A percentile compares a stretch with the other conserved stretches of the same genome.
These are phyloP conservation scores for Stachybotrys echinatus DNA, from an alignment of 2,329 filamentous ascomycete genomes.

Conservation along the genomic window DNA sequence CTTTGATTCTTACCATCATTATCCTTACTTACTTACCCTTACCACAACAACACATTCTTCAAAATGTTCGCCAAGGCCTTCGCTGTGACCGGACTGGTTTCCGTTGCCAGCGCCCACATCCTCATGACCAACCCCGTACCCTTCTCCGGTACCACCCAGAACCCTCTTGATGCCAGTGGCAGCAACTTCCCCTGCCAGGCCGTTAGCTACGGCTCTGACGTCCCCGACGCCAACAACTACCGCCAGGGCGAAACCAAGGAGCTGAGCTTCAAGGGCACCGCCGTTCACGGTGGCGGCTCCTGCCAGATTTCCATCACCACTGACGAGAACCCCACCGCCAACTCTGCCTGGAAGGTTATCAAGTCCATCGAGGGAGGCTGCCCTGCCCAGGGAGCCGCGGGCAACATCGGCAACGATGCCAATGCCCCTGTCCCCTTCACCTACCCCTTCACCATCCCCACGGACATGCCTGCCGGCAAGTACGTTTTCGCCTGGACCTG, in stretches of 20 bases:
- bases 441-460: slow-evolving; percentile 69
- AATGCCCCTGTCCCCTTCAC: slow-evolving; percentile 39
- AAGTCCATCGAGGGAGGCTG: slow-evolving; percentile 85
- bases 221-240: slow-evolving; percentile 51
- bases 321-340: slow-evolving; percentile 61
- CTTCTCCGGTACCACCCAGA: slow-evolving; percentile 49
- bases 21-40: no score
- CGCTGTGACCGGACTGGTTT: slow-evolving; percentile 50
- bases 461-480: slow-evolving; percentile 66
- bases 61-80: slow-evolving; percentile 48
- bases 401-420: slow-evolving; percentile 52
- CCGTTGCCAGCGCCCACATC: slow-evolving; percentile 69
- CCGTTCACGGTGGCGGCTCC: slow-evolving; percentile 84
- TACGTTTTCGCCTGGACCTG: slow-evolving; percentile 89
- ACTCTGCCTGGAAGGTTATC: slow-evolving; percentile 80
- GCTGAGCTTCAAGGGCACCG: slow-evolving; percentile 64
- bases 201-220: slow-evolving; percentile 36
- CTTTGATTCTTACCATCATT: neutral
- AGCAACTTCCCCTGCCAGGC: slow-evolving; percentile 73
- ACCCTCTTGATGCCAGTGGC: slow-evolving; percentile 56
- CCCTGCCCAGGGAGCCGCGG: slow-evolving; percentile 52
- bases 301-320: slow-evolving; percentile 87
- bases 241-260: slow-evolving; percentile 32
- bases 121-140: slow-evolving; percentile 64
- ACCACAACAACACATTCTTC: no score